phyloP scores from a whole-genome alignment of 306 rosid species.

The Sindora glabra region DNA sequence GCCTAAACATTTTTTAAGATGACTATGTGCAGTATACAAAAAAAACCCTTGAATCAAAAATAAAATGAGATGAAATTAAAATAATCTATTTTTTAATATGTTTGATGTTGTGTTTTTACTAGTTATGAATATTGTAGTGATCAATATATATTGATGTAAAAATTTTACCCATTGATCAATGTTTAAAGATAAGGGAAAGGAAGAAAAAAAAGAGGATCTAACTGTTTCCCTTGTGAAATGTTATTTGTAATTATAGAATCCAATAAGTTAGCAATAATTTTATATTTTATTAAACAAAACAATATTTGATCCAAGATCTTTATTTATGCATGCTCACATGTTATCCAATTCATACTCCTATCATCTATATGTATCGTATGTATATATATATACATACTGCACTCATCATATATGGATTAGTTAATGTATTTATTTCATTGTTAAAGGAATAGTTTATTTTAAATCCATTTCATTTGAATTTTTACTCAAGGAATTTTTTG shows the following conservation, averaged over 20 bases:
- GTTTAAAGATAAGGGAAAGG: slow-evolving; percentile 73
- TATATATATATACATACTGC: too few relatives aligned
- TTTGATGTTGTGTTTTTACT: background rate
- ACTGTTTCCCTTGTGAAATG: slow-evolving; percentile 67
- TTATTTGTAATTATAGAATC: slow-evolving; percentile 57
- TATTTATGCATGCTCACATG: slow-evolving; percentile 67
- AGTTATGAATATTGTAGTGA: slow-evolving; percentile 4
- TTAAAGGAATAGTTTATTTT: too few relatives aligned
- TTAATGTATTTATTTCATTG: too few relatives aligned
- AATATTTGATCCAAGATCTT: slow-evolving; percentile 39
- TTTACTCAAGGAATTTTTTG: too few relatives aligned
- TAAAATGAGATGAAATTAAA: slow-evolving; percentile 6
- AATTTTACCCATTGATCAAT: slow-evolving; percentile 36
- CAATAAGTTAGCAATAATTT: background rate
- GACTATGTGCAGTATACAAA: slow-evolving; percentile 35
- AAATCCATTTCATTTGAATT: too few relatives aligned
- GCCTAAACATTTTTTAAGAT: slow-evolving; percentile 56
- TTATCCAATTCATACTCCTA: too few relatives aligned
- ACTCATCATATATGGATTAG: too few relatives aligned
- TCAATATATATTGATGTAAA: background rate
- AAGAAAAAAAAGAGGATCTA: slow-evolving; percentile 54
- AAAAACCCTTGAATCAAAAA: slow-evolving; percentile 52
- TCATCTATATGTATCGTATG: too few relatives aligned
- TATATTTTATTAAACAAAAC: slow-evolving; percentile 41
- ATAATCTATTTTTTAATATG: background rate